These are phyloP conservation scores for Hemileccinum impolitum DNA, from an alignment of 768 basidiomycete genomes.

Conservation along the genomic window DNA sequence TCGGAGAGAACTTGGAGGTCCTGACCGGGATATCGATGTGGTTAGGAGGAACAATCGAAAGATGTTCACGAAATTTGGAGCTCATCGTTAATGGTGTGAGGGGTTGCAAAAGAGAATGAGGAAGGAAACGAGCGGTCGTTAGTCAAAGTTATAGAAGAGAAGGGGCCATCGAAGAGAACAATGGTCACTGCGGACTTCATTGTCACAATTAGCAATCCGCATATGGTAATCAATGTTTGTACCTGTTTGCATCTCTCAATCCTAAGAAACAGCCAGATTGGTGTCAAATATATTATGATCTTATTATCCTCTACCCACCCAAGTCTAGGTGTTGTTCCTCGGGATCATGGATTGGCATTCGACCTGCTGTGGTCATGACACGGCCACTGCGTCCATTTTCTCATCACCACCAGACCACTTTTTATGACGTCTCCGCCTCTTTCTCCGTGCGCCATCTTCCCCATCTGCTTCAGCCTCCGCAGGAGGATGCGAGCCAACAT, in stretches of 20 bases:
- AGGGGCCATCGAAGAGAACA: conserved; percentile 16
- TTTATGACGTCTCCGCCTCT: conserved; percentile 42
- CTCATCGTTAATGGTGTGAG: conserved; percentile 14
- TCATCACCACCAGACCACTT: conserved; percentile 21
- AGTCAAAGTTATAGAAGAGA: conserved; percentile 4
- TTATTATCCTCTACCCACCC: not conserved
- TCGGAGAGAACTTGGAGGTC: conserved; percentile 43
- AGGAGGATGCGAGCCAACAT: conserved; percentile 4
- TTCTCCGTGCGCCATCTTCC: conserved; percentile 20
- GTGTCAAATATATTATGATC: not conserved
- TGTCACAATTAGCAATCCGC: conserved; percentile 16
- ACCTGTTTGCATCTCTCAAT: not conserved
- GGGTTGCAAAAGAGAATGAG: not conserved
- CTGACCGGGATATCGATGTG: conserved; percentile 22
- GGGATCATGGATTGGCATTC: not conserved
- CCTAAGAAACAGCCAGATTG: too few relatives aligned
- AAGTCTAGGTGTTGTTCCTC: too few relatives aligned
- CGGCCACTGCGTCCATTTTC: not conserved
- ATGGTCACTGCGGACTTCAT: conserved; percentile 5
- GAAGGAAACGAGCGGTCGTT: conserved; percentile 10
- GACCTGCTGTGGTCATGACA: not conserved
- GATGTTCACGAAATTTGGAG: conserved; percentile 32
- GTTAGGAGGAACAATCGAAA: conserved; percentile 19
- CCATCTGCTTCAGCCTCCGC: conserved; percentile 10
- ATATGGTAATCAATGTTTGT: conserved; percentile 13